phyloP scores from a whole-genome alignment of 2,329 filamentous ascomycete genomes.

The Scortechinia acanthostroma region DNA sequence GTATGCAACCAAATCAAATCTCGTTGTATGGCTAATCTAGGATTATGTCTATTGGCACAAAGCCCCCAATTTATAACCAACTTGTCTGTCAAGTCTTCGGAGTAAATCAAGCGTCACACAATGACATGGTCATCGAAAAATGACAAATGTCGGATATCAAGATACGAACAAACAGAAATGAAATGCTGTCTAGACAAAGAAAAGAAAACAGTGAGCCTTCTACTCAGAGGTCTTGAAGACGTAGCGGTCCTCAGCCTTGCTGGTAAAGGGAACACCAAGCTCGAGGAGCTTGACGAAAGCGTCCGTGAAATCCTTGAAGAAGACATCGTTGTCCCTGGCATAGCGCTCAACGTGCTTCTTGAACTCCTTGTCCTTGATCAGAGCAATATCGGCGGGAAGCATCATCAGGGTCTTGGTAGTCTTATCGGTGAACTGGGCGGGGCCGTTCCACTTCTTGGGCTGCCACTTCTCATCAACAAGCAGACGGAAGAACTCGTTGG shows the following conservation, averaged over 20 bases:
- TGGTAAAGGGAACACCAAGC: constrained; percentile 53
- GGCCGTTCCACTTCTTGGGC: constrained; percentile 42
- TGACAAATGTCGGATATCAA: constrained; percentile 2
- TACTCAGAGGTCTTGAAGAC: constrained; percentile 30
- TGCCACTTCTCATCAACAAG: constrained; percentile 18
- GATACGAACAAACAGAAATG: neutral
- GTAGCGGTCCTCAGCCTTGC: constrained; percentile 30
- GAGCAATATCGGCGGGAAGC: constrained; percentile 58
- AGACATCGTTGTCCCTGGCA: constrained; percentile 54
- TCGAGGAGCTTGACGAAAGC: constrained; percentile 55
- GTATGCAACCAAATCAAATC: too few species aligned
- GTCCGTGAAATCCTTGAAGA: constrained; percentile 62
- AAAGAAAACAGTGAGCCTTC: neutral
- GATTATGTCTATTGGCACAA: too few species aligned
- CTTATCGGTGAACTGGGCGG: constrained; percentile 56
- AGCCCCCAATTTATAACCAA: too few species aligned
- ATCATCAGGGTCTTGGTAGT: constrained; percentile 60
- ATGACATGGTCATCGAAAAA: too few species aligned
- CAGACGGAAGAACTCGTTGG: constrained; percentile 24
- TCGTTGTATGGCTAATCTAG: too few species aligned
- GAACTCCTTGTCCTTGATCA: constrained; percentile 59
- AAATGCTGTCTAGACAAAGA: neutral
- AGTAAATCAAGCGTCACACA: too few species aligned
- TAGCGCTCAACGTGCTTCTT: constrained; percentile 52
- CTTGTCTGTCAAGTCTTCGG: too few species aligned